Evolutionary conservation across 1,284 basidiomycete species (phyloP).

Genomic region (Heterobasidion irregulare): DNA sequence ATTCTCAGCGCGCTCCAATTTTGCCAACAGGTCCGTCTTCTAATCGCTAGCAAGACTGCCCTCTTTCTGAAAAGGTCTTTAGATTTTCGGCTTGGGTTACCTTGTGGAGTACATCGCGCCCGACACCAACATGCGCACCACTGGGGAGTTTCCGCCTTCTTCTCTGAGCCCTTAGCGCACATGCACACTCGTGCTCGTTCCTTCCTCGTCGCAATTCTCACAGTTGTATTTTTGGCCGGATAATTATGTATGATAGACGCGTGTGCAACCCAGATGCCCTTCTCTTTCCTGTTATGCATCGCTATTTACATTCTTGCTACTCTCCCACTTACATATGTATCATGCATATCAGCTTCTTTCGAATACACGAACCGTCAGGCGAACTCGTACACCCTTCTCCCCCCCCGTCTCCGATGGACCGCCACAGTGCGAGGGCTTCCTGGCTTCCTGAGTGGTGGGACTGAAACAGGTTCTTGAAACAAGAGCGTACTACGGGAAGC

Average conservation of each 20-base stretch:
- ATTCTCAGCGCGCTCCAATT: conserved; percentile 14
- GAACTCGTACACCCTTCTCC: too few relatives aligned
- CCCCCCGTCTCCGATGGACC: too few relatives aligned
- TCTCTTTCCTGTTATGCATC: not conserved
- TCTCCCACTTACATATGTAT: too few relatives aligned
- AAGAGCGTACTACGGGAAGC: too few relatives aligned
- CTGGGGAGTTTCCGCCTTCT: not conserved
- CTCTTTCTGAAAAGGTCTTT: not conserved
- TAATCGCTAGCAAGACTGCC: not conserved
- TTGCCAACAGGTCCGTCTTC: not conserved
- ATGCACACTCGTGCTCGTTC: not conserved
- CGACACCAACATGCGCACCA: not conserved
- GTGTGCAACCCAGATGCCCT: not conserved
- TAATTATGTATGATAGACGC: not conserved
- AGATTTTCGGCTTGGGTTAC: not conserved
- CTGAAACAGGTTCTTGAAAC: too few relatives aligned
- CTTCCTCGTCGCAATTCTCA: not conserved
- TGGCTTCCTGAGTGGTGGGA: too few relatives aligned
- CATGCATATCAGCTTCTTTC: too few relatives aligned
- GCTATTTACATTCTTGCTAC: too few relatives aligned
- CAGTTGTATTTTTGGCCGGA: not conserved
- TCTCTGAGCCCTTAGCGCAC: not conserved
- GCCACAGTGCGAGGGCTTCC: too few relatives aligned
- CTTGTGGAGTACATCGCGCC: not conserved
- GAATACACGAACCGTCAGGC: too few relatives aligned